Evolutionary conservation across 371 early-diverging fungal genomes (phyloP), one percentile per base, ranked within the genome.

Genomic region (Mucor mucedo): DNA sequence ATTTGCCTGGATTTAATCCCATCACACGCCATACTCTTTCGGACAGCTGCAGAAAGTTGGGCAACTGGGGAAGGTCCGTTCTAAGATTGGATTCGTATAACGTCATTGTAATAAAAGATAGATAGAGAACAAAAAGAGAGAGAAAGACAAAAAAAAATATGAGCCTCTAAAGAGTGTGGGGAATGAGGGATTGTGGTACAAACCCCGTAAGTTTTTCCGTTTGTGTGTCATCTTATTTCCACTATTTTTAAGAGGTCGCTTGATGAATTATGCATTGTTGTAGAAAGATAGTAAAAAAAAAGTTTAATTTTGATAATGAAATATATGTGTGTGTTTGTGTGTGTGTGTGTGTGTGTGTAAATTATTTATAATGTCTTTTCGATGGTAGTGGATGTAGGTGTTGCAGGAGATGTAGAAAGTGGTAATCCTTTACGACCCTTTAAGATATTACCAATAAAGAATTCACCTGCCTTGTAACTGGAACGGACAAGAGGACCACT

Each of bases 381-480:
- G 40, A 58, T 44, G 13, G 54, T 1, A 16, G 55, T 14, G 7
- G 42, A 42, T 21, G 56, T n/a, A 11, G 42, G 11, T 7, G 58
- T 16, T 4, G 21, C 21, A 21, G 58, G 59, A 28, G 49, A 45
- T 29, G 68, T 21, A 52, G 60, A 44, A 16, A 71, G 65, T 45
- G 76, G 73, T 39, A 77, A 56, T 13, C 74, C 82, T 61, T 77
- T 82, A 60, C 83, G 77, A 65, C 83, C 76, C 71, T 84, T 87
- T 59, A 95, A 65, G 27, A 94, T 89, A 68, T 96, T 96, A 73
- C 90, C 89, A 69, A 98, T 95, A 70, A 89, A 98, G 73, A 95
- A 95, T 87, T 98, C 99, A 59, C 97, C 99, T 14, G 99, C 99
- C 84, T 96, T 98, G 80, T 98, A 98, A 64, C 91, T 91, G 14